Evolutionary conservation across 2,329 filamentous ascomycete species (phyloP).

Genomic region (Aspergillus caelatus): DNA sequence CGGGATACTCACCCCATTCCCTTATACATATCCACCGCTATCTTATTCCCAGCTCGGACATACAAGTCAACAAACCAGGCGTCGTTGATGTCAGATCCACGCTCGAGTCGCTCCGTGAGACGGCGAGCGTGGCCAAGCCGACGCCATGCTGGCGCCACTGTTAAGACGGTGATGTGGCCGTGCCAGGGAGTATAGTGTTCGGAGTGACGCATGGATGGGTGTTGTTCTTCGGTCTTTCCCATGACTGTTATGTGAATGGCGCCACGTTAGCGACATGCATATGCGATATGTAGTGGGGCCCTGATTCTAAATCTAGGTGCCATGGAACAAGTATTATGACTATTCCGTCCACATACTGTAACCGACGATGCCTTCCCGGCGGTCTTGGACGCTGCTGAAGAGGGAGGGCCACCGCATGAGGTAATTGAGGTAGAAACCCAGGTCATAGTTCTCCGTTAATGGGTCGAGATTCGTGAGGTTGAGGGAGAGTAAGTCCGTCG

Average conservation of each 20-base stretch:
- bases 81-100: slow-evolving; percentile 76
- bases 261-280: slow-evolving; percentile 5
- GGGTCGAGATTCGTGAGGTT: slow-evolving; percentile 95
- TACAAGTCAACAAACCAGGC: slow-evolving; percentile 97
- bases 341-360: slow-evolving; percentile 70
- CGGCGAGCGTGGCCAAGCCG: slow-evolving; percentile 84
- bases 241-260: slow-evolving; percentile 65
- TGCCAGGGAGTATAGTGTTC: slow-evolving; percentile 98
- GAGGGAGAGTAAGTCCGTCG: slow-evolving; percentile 82
- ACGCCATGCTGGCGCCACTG: slow-evolving; percentile 83
- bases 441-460: slow-evolving; percentile 96
- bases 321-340: background rate
- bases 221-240: slow-evolving; percentile 91
- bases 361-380: slow-evolving; percentile 83
- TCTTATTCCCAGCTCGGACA: slow-evolving; percentile 83
- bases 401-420: slow-evolving; percentile 93
- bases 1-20: slow-evolving; percentile 69
- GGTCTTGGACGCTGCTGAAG: slow-evolving; percentile 88
- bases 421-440: slow-evolving; percentile 94
- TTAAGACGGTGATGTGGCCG: slow-evolving; percentile 94
- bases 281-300: background rate
- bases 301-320: slow-evolving; percentile 6
- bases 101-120: slow-evolving; percentile 78
- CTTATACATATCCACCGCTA: slow-evolving; percentile 86
- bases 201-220: slow-evolving; percentile 71